Conservation (phyloP, 805 yeast genomes). For the Ascoidea rubescens region DNA sequence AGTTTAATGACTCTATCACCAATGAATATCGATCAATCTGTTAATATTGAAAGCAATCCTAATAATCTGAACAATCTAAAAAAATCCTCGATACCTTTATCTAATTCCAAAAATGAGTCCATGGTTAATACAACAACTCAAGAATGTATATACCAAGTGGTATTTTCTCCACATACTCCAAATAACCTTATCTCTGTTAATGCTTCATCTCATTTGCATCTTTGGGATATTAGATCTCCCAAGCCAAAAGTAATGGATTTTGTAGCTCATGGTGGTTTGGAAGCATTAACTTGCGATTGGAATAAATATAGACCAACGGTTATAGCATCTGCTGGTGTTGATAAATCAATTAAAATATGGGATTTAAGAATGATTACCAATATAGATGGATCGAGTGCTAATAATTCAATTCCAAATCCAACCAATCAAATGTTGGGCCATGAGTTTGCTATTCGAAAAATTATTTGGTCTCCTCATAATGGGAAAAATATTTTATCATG, state of each 20-base stretch:
- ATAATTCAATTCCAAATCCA: conserved; percentile 32
- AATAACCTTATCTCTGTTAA: conserved; percentile 52
- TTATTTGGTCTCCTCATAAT: conserved; percentile 83
- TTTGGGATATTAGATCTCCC: conserved; percentile 74
- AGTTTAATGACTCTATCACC: conserved; percentile 44
- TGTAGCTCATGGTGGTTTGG: conserved; percentile 70
- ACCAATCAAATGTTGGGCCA: conserved; percentile 73
- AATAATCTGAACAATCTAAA: background rate
- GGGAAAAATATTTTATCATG: conserved; percentile 57
- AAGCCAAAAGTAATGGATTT: conserved; percentile 42
- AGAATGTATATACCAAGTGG: conserved; percentile 67
- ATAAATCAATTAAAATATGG: conserved; percentile 74
- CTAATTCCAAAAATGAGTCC: conserved; percentile 19
- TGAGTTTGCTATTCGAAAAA: conserved; percentile 73
- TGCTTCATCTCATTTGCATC: conserved; percentile 58
- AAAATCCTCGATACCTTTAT: conserved; percentile 22
- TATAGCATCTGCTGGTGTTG: conserved; percentile 87
- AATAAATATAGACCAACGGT: conserved; percentile 75
- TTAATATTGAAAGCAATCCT: conserved; percentile 12
- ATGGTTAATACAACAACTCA: conserved; percentile 22
- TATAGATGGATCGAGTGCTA: conserved; percentile 19
- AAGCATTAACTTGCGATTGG: conserved; percentile 73
- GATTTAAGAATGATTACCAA: conserved; percentile 59
- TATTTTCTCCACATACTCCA: conserved; percentile 78
- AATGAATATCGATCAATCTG: conserved; percentile 11